These are phyloP conservation scores for Pelargonium australe DNA, from an alignment of 441 rosid genomes.

Conservation along the genomic window DNA sequence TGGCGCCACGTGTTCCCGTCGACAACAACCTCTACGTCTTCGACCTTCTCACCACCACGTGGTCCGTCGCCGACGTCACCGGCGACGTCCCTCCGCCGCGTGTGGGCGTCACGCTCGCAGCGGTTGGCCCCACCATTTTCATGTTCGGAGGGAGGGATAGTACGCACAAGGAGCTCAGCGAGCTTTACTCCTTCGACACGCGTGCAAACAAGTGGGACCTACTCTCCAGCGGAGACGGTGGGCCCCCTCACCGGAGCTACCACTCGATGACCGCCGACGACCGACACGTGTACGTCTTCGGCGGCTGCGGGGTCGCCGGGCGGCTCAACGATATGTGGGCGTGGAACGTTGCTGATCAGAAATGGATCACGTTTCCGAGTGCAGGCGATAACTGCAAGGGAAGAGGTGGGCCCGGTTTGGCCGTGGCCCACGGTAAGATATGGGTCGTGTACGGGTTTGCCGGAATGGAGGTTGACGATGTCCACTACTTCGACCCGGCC, in stretches of 20 bases:
- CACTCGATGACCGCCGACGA: constrained; percentile 60
- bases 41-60: constrained; percentile 48
- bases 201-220: constrained; percentile 51
- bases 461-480: constrained; percentile 66
- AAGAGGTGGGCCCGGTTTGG: constrained; percentile 77
- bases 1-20: constrained; percentile 73
- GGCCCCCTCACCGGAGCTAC: constrained; percentile 76
- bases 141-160: constrained; percentile 81
- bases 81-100: constrained; percentile 85
- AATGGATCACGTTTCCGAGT: constrained; percentile 52
- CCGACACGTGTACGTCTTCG: constrained; percentile 56
- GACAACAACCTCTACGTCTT: constrained; percentile 69
- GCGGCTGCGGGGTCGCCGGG: constrained; percentile 76
- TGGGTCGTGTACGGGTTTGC: constrained; percentile 87
- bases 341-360: constrained; percentile 47
- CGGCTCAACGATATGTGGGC: constrained; percentile 83
- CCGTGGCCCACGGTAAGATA: constrained; percentile 48
- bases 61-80: constrained; percentile 53
- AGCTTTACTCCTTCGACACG: constrained; percentile 69
- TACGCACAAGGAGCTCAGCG: constrained; percentile 57
- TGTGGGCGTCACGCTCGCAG: constrained; percentile 78
- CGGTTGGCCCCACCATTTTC: constrained; percentile 48
- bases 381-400: constrained; percentile 60
- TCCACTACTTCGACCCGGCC: constrained; percentile 55
- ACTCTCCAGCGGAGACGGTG: constrained; percentile 39